phyloP scores from a whole-genome alignment of 768 basidiomycete species.

The Russula griseocarnosa region DNA sequence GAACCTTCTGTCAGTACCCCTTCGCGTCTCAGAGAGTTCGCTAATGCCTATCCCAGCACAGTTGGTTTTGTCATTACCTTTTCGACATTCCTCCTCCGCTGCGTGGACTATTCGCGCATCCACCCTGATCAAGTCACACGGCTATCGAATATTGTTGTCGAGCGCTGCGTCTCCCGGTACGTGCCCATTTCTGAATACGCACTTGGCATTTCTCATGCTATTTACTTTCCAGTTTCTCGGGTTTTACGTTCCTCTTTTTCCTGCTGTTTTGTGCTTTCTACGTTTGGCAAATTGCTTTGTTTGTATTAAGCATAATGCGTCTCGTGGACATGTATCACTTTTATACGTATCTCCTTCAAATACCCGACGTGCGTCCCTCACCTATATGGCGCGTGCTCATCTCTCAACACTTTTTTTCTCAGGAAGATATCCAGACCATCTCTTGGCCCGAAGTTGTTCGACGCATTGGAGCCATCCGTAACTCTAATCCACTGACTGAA shows the following conservation, averaged over 20 bases:
- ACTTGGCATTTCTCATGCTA: slow-evolving; percentile 5
- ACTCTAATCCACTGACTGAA: slow-evolving; percentile 90
- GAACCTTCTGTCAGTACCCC: slow-evolving; percentile 81
- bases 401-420: slow-evolving; percentile 23
- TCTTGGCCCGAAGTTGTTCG: slow-evolving; percentile 95
- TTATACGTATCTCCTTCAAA: slow-evolving; percentile 87
- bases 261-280: slow-evolving; percentile 84
- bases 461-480: slow-evolving; percentile 82
- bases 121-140: slow-evolving; percentile 59
- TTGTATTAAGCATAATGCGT: slow-evolving; percentile 67
- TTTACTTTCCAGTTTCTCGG: slow-evolving; percentile 59
- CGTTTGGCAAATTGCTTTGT: slow-evolving; percentile 80
- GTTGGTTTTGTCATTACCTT: slow-evolving; percentile 98
- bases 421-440: slow-evolving; percentile 98
- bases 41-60: slow-evolving; percentile 57
- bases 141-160: slow-evolving; percentile 78
- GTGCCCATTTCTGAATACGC: slow-evolving; percentile 30
- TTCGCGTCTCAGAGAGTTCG: slow-evolving; percentile 27
- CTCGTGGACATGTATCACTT: slow-evolving; percentile 94
- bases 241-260: slow-evolving; percentile 80
- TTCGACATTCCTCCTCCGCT: slow-evolving; percentile 92
- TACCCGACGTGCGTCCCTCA: slow-evolving; percentile 74
- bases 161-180: slow-evolving; percentile 79
- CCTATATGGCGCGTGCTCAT: slow-evolving; percentile 21
- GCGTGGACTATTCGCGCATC: slow-evolving; percentile 86